A percentile compares a stretch with the other conserved stretches of the same genome.
These are phyloP conservation scores for Neurospora sp. DNA, from an alignment of 495 filamentous ascomycete species.

Conservation along the genomic window DNA sequence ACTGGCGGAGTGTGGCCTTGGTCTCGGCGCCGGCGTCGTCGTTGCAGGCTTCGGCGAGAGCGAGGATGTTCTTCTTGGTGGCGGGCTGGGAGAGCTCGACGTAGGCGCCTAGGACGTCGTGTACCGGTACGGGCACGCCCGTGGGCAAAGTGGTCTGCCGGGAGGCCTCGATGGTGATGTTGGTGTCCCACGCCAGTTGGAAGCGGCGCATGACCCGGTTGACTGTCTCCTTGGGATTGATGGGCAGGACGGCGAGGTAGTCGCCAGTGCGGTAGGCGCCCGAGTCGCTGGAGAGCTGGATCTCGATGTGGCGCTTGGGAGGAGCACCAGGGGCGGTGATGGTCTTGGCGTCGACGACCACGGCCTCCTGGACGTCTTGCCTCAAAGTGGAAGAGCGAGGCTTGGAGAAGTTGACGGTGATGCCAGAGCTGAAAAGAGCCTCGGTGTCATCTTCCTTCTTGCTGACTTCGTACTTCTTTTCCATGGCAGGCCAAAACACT, in stretches of 20 bases:
- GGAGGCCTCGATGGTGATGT: slow-evolving; percentile 33
- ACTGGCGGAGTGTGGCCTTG: slow-evolving; percentile 32
- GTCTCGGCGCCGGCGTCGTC: slow-evolving; percentile 26
- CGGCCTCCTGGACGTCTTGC: slow-evolving; percentile 55
- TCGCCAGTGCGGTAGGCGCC: slow-evolving; percentile 58
- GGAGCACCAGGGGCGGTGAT: slow-evolving; percentile 47
- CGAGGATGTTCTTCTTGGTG: slow-evolving; percentile 44
- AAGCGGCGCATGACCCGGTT: slow-evolving; percentile 40
- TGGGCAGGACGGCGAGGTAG: slow-evolving; percentile 63
- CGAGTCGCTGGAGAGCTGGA: slow-evolving; percentile 55
- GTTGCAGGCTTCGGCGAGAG: slow-evolving; percentile 25
- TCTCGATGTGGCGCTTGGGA: slow-evolving; percentile 54
- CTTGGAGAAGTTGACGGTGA: slow-evolving; percentile 49
- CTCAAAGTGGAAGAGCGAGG: slow-evolving; percentile 51
- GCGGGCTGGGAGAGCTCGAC: slow-evolving; percentile 65
- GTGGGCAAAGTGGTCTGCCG: slow-evolving; percentile 49
- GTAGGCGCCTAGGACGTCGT: slow-evolving; percentile 55
- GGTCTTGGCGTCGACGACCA: slow-evolving; percentile 43
- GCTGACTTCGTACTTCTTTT: slow-evolving; percentile 35
- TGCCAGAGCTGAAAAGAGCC: slow-evolving; percentile 15
- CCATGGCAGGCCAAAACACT: slow-evolving; percentile 53
- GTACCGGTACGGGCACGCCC: slow-evolving; percentile 46
- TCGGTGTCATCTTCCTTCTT: slow-evolving; percentile 6
- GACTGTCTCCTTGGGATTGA: slow-evolving; percentile 53
- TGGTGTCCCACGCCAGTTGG: slow-evolving; percentile 54